A percentile compares a stretch with the other conserved stretches of the same genome.
Evolutionary conservation across 768 basidiomycete genomes (phyloP).

Genomic region (Exsudoporus frostii): DNA sequence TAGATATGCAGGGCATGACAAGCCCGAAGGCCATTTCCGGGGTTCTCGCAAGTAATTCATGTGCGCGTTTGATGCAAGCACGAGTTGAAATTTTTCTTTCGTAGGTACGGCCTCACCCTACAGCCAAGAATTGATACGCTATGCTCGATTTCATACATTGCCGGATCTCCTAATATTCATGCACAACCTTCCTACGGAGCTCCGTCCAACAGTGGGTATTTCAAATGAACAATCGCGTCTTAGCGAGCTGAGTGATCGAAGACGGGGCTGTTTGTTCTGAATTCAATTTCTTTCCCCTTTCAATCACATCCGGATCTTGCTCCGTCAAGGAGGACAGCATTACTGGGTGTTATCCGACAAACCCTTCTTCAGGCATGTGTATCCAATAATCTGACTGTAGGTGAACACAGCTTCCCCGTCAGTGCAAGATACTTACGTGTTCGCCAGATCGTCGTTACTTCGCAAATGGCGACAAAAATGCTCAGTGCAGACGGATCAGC

Average conservation of each 20-base stretch:
- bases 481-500: constrained; percentile 58
- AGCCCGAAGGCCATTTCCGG: constrained; percentile 36
- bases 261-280: constrained; percentile 61
- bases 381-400: constrained; percentile 49
- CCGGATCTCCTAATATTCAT: constrained; percentile 58
- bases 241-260: constrained; percentile 13
- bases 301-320: constrained; percentile 45
- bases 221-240: constrained; percentile 9
- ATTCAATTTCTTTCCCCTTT: constrained; percentile 66
- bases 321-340: constrained; percentile 35
- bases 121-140: constrained; percentile 22
- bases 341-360: constrained; percentile 54
- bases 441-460: constrained; percentile 53
- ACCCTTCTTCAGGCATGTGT: constrained; percentile 48
- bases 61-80: constrained; percentile 7
- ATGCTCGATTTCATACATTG: constrained; percentile 40
- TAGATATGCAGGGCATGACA: constrained; percentile 51
- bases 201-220: constrained; percentile 47
- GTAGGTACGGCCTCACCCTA: constrained; percentile 44
- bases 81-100: constrained; percentile 1
- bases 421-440: constrained; percentile 4
- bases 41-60: constrained; percentile 24
- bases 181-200: constrained; percentile 46
- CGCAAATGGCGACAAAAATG: constrained; percentile 69
- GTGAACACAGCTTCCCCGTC: constrained; percentile 7